Evolutionary conservation across 164 flowering plant species (phyloP), one percentile per base, ranked within the genome.

Genomic region (Protea cynaroides): DNA sequence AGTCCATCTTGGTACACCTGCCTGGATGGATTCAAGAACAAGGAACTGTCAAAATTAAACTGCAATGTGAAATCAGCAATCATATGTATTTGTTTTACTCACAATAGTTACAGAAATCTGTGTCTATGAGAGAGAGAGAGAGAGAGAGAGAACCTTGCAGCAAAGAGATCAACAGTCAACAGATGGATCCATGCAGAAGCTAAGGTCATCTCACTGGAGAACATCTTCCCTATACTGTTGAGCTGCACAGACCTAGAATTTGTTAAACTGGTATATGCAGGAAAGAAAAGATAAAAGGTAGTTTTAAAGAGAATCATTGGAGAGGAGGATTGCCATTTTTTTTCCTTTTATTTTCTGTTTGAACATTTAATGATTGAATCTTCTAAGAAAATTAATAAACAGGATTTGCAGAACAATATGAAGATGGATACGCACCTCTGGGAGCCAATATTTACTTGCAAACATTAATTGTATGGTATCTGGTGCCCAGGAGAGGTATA

Each of bases 181-280:
- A 89, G 71, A 69, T 91, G 99, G 78, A 94, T 80, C 99, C 97
- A 94, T 5, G 96, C 99, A 51, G 99, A 94, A 71, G 99, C 90
- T 65, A 94, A 63, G 11, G 97, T 89, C 86, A 91, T 81, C 69
- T 94, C 97, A 67, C 69, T 89, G 29, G 93, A 72, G 74, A 94
- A 94, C 96, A 94, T 83, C 75, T 81, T 88, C 37, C 84, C 81
- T 25, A 94, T 94, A 37, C 93, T 90, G 53, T 84, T 71, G 24
- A 94, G 76, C 99, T 94, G 84, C 73, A 77, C 50, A 66, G 6
- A 34, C 18, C 55, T 51, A 29, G 25, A 17, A 19, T 40, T 59
- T 63, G 36, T 52, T 47, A 29, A 29, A 71, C n/a, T 12, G 8
- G 34, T 29, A 29, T 0, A 1, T 4, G 8, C 1, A 40, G 14